phyloP scores from a whole-genome alignment of 139 green algal genomes.

The Chlamydomonas sphaeroides region DNA sequence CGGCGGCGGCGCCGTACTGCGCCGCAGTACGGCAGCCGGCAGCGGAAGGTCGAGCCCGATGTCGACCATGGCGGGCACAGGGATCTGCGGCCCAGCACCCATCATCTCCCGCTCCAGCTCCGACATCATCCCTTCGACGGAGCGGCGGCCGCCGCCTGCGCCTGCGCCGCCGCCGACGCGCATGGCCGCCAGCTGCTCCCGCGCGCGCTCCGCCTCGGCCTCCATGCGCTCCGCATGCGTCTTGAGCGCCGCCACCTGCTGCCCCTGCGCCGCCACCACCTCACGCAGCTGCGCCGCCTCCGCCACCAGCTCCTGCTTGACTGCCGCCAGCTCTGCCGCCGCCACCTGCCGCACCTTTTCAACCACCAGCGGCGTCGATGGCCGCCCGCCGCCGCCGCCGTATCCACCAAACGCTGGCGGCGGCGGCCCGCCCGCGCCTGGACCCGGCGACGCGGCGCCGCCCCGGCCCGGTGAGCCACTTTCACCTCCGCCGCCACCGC shows the following conservation, averaged over 20 bases:
- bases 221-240: constrained; percentile 50
- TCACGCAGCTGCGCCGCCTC: constrained; percentile 47
- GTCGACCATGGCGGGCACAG: constrained; percentile 36
- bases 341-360: constrained; percentile 51
- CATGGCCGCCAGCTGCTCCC: constrained; percentile 40
- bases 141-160: constrained; percentile 10
- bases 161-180: constrained; percentile 21
- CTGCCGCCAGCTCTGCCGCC: constrained; percentile 39
- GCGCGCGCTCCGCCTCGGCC: constrained; percentile 37
- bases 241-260: constrained; percentile 50
- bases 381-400: background rate
- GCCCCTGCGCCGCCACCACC: constrained; percentile 46
- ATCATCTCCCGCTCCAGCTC: too few relatives aligned
- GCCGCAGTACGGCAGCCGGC: constrained; percentile 37
- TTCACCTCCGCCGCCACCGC: background rate
- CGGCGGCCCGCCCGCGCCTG: background rate
- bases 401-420: background rate
- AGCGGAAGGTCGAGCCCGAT: constrained; percentile 56
- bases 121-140: background rate
- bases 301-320: constrained; percentile 46
- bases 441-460: background rate
- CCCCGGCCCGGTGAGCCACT: too few relatives aligned
- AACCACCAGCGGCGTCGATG: constrained; percentile 42
- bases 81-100: too few relatives aligned
- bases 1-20: background rate